Base-by-base conservation (phyloP, 306 rosid species). In the Casuarina cunninghamiana region DNA sequence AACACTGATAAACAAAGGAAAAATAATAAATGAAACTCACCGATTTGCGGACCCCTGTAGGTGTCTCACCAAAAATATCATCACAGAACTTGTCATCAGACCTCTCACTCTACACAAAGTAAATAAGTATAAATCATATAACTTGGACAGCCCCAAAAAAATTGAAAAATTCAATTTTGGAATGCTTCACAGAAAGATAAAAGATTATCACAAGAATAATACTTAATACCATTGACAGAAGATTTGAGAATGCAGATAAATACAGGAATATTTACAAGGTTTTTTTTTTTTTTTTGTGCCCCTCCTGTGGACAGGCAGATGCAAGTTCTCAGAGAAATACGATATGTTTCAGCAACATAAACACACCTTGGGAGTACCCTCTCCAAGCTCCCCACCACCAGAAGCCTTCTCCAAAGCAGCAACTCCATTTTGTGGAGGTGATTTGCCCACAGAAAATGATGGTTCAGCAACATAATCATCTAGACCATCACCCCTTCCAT, bases 31-130 rank as follows among this genome's bases (percentile, higher is more conserved):
- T 38, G 74, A 71, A 70, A 74, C 94, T 81, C 80, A 96, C 99
- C 69, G 58, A 69, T 88, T 89, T 96, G 74, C 88, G 91, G 82
- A 93, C 88, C 77, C 97, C 94, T 37, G 97, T 88, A 57, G 98
- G 99, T 21, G 98, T 96, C 89, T 93, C 99, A n/a, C 99, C 98
- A 88, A 96, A 96, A 80, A 96, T 96, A 83, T 96, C 99, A 80
- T 96, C 99, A 69, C 97, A 88, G 71, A 86, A 89, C 77, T 82
- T 78, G 55, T 80, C 97, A 78, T 78, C 91, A 21, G 97, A 87
- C 75, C 96, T 81, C 88, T 96, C 98, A 82, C 97, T 90, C 99
- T 93, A 93, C 76, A 77, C 54, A 79, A 43, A 51, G 84, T 38
- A 75, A 17, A 38, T 19, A 76, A 76, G 73, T 4, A 51, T 85